phyloP scores from a whole-genome alignment of 345 rosid genomes.

The Melaleuca alternifolia region DNA sequence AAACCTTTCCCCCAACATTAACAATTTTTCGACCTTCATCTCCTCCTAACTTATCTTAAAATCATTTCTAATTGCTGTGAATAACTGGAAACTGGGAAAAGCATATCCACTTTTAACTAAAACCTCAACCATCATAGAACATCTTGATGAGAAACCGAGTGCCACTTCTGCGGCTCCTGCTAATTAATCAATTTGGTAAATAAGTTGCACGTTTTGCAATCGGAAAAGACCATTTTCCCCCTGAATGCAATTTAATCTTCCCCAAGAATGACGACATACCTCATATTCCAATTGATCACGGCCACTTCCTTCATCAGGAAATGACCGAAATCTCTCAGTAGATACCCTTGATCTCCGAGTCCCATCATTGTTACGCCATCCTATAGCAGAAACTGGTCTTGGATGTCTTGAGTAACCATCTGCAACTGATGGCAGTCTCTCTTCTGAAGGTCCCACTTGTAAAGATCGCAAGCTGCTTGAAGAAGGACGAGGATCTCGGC shows the following conservation, averaged over 20 bases:
- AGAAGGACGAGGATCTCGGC: conserved; percentile 53
- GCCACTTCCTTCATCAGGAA: conserved; percentile 38
- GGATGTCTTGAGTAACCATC: conserved; percentile 63
- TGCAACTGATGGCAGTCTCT: conserved; percentile 33
- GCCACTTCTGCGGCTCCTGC: background rate
- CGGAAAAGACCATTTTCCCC: background rate
- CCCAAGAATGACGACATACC: conserved; percentile 22
- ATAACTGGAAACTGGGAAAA: background rate
- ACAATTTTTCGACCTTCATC: background rate
- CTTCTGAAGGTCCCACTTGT: conserved; percentile 42
- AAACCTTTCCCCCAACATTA: background rate
- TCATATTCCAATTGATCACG: conserved; percentile 50
- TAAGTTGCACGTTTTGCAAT: background rate
- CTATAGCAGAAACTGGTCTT: conserved; percentile 34
- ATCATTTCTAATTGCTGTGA: background rate
- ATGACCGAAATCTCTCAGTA: conserved; percentile 45
- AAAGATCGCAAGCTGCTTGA: conserved; percentile 37
- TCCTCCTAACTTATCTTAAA: background rate
- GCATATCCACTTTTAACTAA: background rate
- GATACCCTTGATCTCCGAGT: conserved; percentile 58
- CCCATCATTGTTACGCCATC: conserved; percentile 58
- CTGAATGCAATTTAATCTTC: background rate
- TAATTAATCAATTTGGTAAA: background rate
- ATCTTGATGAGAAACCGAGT: background rate
- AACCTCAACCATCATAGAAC: background rate